These are phyloP conservation scores for Mayamaea pseudoterrestris DNA, from an alignment of 108 stramenopile genomes.

Conservation along the genomic window DNA sequence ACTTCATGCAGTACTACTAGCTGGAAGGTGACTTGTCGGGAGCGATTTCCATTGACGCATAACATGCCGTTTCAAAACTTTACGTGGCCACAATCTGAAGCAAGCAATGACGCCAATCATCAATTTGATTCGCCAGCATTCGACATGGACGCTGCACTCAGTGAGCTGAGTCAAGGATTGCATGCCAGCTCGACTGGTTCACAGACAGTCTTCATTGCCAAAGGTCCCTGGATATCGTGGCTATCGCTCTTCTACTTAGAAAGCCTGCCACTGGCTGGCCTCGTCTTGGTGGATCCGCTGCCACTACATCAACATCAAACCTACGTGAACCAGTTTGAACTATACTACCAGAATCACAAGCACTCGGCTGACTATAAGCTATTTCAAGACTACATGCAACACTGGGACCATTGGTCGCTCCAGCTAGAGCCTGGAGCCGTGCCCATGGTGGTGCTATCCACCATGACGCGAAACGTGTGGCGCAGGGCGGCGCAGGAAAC, in stretches of 20 bases:
- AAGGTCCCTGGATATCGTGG: slow-evolving; percentile 27
- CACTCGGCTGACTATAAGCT: neutral
- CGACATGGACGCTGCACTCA: slow-evolving; percentile 1
- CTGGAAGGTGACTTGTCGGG: too few species aligned
- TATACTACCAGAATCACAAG: neutral
- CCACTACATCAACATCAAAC: slow-evolving; percentile 7
- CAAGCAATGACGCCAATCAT: too few species aligned
- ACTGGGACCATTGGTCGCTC: slow-evolving; percentile 6
- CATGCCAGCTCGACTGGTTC: slow-evolving; percentile 10
- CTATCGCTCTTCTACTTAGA: slow-evolving; percentile 35
- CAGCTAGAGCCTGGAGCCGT: slow-evolving; percentile 36
- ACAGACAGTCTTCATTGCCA: slow-evolving; percentile 20
- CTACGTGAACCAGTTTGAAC: slow-evolving; percentile 1
- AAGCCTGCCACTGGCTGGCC: slow-evolving; percentile 27
- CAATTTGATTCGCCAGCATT: too few species aligned
- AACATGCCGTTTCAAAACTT: too few species aligned
- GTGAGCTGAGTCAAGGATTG: slow-evolving; percentile 2
- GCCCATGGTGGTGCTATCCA: slow-evolving; percentile 32
- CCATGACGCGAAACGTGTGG: neutral
- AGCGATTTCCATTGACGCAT: too few species aligned
- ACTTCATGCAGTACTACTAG: too few species aligned
- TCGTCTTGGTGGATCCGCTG: slow-evolving; percentile 47
- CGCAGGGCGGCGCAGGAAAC: neutral
- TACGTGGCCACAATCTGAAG: too few species aligned
- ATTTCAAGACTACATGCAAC: slow-evolving; percentile 5